Base-by-base conservation (phyloP, 129 eudicot species). In the Centrapalus pauciflorus region DNA sequence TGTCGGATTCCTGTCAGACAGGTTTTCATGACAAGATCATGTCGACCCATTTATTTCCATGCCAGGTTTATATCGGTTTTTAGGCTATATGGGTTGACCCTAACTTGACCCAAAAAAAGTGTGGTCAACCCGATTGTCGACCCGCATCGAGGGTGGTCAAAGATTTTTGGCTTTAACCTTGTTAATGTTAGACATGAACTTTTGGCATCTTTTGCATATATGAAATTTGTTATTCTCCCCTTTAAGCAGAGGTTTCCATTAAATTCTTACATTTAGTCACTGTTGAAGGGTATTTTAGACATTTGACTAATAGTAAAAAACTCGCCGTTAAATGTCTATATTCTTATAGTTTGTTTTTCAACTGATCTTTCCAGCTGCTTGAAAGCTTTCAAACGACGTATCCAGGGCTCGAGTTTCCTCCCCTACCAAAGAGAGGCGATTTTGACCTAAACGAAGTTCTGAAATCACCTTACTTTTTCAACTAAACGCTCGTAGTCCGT, bases 401-500 rank as follows among this genome's bases (percentile, higher is more conserved):
- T 71, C 98, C 98, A 26, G 64, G 74, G 52, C 82, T 83, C 40
- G 71, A 72, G 38, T 93, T 93, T 50, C 98, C 96, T 24, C 76
- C 95, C n/a, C 69, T 88, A 21, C 98, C 98, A 10, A 64, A 82
- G 3, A 74, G 95, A 80, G 98, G 98, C 59, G 77, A 88, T 45
- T 93, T 93, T 52, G 82, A 88, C 61, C 84, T 93, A 25, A 74
- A 78, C 24, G 75, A 93, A 71, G 98, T 93, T 64, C 78, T 88
- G 2, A 74, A 79, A 16, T 93, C 98, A 27, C 92, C 91, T 4
- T 93, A 93, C 80, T 93, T 93, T 77, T 93, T 93, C 89, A 93
- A 88, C 83, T 93, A 77, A 90, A 58, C 58, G 28, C 46, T 26
- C 58, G 4, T 32, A 40, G 19, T 48, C 54, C 19, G 37, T 68